Base-by-base conservation (phyloP, 345 rosid genomes). In the Lepidium aucheri region DNA sequence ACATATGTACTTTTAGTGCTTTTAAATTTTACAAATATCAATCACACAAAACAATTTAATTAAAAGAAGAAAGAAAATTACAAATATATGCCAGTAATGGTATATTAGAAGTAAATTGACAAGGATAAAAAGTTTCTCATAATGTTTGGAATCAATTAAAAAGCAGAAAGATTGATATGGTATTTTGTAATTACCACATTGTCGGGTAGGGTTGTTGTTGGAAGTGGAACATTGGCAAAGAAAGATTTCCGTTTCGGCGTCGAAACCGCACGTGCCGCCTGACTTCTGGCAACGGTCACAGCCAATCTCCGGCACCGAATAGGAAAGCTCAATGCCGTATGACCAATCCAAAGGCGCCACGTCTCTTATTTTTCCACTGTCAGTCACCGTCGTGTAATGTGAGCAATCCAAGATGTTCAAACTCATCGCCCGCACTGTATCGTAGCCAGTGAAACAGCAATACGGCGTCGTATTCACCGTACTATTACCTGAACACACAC, bases 381-480 rank as follows among this genome's bases (percentile, higher is more conserved):
- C 78, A 17, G 63, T 81, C 22, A 85, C 63, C 47, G 90, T 74
- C 11, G 85, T 85, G 70, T 88, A 93, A 73, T 90, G 97, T 11
- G 90, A 71, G 57, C 98, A 90, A 60, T 93, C 98, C 85, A 93
- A 64, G 6, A 93, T 88, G 65, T 85, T 86, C 92, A 93, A 80
- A 79, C 77, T 86, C 98, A 90, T 93, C 65, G 75, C 84, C 75
- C 62, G 73, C 69, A 90, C 87, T 13, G 98, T 93, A 50, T 87
- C 86, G 56, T 90, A 90, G 59, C 79, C 74, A 14, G 98, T 88
- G 66, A 93, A 93, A 70, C 98, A 90, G 20, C 98, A 93, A 8
- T 90, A 90, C 46, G 97, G 97, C 63, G 73, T 73, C 68, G 72
- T 39, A 35, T 0, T 41, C 0, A 66, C 43, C 32, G 77, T 66